Evolutionary conservation across 345 rosid species (phyloP).

Genomic region (Syzygium aromaticum): DNA sequence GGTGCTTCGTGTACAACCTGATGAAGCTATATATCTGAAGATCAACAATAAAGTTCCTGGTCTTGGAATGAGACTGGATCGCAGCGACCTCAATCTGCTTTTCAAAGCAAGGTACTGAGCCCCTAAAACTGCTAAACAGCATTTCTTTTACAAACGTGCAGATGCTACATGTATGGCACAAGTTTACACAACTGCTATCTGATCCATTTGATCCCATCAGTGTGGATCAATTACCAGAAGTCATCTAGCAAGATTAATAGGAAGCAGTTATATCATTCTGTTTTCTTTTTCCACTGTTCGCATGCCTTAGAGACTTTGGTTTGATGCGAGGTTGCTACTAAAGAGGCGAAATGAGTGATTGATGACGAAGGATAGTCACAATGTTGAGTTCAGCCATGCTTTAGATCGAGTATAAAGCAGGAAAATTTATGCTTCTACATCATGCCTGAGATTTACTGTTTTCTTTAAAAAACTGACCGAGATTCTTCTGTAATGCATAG

Average conservation of each 20-base stretch:
- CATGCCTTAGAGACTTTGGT: neutral
- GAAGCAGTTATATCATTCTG: neutral
- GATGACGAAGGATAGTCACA: neutral
- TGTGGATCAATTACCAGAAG: neutral
- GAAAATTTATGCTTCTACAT: neutral
- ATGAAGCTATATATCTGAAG: constrained; percentile 92
- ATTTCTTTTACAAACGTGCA: neutral
- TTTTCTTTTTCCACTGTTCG: neutral
- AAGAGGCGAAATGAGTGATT: neutral
- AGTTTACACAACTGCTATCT: neutral
- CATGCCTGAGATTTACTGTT: neutral
- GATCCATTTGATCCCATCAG: neutral
- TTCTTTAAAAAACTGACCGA: neutral
- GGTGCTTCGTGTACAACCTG: constrained; percentile 89
- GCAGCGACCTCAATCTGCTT: constrained; percentile 77
- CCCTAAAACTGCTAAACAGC: neutral
- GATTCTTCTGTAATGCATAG: constrained; percentile 14
- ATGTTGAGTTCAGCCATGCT: neutral
- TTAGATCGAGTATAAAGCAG: neutral
- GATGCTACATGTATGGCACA: neutral
- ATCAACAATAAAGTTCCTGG: constrained; percentile 97
- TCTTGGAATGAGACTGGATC: constrained; percentile 87
- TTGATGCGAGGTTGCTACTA: neutral
- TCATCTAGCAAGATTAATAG: neutral
- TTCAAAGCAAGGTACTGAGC: constrained; percentile 46